Percentiles rank a stretch among this genome's conserved stretches.
Evolutionary conservation across 345 rosid genomes (phyloP).

Genomic region (Salix purpurea): DNA sequence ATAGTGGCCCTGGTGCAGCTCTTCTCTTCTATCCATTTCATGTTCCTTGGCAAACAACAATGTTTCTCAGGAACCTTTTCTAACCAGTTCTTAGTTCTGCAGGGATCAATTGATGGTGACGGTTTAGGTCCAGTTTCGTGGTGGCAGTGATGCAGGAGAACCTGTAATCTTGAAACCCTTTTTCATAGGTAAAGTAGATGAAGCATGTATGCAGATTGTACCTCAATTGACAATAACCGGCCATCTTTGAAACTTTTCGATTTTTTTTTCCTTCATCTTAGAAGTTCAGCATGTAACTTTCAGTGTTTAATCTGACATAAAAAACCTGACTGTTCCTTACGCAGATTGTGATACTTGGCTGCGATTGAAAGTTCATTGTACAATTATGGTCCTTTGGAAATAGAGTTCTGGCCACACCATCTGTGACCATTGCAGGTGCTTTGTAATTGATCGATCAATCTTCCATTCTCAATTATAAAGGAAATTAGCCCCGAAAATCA

Average conservation of each 20-base stretch:
- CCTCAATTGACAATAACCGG: too few relatives aligned
- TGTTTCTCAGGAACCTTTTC: neutral
- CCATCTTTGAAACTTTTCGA: neutral
- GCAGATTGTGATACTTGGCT: too few relatives aligned
- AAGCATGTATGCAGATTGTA: neutral
- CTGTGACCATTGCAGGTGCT: too few relatives aligned
- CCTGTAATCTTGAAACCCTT: neutral
- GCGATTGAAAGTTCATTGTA: too few relatives aligned
- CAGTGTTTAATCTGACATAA: too few relatives aligned
- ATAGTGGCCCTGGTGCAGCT: too few relatives aligned
- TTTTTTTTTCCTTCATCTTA: neutral
- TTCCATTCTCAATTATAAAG: too few relatives aligned
- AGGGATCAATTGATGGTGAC: conserved; percentile 69
- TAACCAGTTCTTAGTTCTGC: conserved; percentile 9
- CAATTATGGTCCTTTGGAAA: too few relatives aligned
- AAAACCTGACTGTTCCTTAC: too few relatives aligned
- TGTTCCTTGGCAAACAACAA: neutral
- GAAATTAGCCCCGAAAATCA: too few relatives aligned
- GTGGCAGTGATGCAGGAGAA: conserved; percentile 56
- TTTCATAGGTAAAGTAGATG: neutral
- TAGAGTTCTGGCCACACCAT: too few relatives aligned
- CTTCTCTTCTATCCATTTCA: neutral
- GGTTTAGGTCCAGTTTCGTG: conserved; percentile 82
- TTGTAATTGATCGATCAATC: too few relatives aligned
- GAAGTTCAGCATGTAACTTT: neutral